phyloP scores from a whole-genome alignment of 306 rosid species.

The Malus asiatica region DNA sequence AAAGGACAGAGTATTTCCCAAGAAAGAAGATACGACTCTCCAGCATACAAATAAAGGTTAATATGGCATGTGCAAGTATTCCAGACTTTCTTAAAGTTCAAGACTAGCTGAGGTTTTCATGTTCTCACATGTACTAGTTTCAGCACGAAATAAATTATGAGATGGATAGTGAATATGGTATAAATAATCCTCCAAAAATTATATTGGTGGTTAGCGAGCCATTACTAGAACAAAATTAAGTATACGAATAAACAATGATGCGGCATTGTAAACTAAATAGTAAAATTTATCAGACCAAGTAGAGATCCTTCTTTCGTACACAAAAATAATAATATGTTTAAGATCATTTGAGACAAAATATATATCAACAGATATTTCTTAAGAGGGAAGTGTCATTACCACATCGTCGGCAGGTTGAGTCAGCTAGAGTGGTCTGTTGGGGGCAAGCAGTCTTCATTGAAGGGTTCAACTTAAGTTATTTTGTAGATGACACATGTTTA shows the following conservation, averaged over 20 bases:
- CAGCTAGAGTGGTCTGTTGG: neutral
- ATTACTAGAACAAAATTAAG: neutral
- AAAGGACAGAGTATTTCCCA: neutral
- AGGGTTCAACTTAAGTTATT: neutral
- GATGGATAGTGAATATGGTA: neutral
- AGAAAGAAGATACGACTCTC: neutral
- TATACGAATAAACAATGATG: neutral
- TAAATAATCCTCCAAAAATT: neutral
- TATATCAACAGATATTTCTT: neutral
- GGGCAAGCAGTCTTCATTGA: neutral
- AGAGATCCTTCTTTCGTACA: neutral
- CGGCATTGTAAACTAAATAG: neutral
- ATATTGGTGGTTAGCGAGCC: neutral
- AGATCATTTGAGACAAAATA: neutral
- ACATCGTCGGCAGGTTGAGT: neutral
- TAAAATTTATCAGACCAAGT: neutral
- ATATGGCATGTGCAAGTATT: neutral
- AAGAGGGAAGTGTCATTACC: neutral
- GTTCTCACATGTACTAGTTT: neutral
- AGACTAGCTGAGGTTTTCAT: neutral
- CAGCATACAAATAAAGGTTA: neutral
- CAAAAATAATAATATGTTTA: neutral
- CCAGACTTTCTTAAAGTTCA: neutral
- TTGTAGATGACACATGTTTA: neutral
- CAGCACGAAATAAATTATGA: neutral